Evolutionary conservation across 495 filamentous ascomycete genomes (phyloP), one percentile per base, ranked within the genome.

Genomic region (Aspergillus taichungensis): DNA sequence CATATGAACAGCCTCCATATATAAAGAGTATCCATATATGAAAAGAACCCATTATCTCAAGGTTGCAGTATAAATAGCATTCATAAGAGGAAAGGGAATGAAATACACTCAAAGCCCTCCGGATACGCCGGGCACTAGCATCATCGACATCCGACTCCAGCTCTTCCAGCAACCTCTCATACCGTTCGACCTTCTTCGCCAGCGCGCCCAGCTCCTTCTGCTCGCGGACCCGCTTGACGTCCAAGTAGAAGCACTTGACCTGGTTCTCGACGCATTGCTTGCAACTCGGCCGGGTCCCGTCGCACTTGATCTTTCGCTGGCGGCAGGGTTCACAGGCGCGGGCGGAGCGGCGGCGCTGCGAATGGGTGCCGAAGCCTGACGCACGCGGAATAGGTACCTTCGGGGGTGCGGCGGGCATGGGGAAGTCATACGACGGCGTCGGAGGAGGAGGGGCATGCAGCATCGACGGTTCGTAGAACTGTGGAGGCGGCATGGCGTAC

Each of bases 261-360:
- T 60, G 58, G 40, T 72, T 66, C 35, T 75, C 69, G 35, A 57
- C 43, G 46, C 79, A 83, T 46, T 78, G 73, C 12, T 63, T 61
- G 59, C 79, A 83, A 3, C 34, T 40, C 3, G 79, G 79, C 49
- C 63, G 58, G n/a, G 53, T 64, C 18, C 75, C 77, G 43, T 73
- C 75, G 49, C 78, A 81, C 55, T 80, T 82, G 46, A 76, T 73
- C 52, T 82, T 82, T 34, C 84, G 72, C 51, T 81, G 76, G 29
- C 84, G 69, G 63, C 84, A 88, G 14, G 83, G 77, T 72, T 84
- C 84, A 54, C 84, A 88, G 12, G 84, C 84, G 29, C 71, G 67
- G 0, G 62, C 59, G 6, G 72, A 68, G n/a, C 73, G 67, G 9
- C 56, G 61, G 18, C 60, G 61, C 13, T 53, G 51, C 6, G 35